Evolutionary conservation across 1,139 yeast genomes (phyloP), one percentile per base, ranked within the genome.

Genomic region (Suzukiozyma palmioleophila): DNA sequence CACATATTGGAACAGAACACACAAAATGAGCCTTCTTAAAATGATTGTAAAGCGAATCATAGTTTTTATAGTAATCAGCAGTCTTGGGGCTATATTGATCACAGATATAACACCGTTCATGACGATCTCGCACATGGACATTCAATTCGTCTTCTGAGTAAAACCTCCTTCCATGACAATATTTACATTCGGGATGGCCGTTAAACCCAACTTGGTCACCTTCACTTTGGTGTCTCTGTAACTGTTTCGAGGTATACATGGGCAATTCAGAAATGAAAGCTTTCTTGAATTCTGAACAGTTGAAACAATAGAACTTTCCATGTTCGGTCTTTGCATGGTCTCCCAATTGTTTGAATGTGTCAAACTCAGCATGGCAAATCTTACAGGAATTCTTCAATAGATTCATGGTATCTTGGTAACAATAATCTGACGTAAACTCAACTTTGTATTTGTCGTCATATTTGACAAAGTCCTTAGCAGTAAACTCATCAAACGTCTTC

Each of bases 181-280:
- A 87, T 48, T 78, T 79, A 69, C 99, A 92, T 48, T 75, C 73
- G 0, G 97, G 97, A 56, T 92, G 99, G 0, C 97, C 97, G 9
- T 64, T 69, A 57, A 90, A 90, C 2, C 97, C 97, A 14, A 65
- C 60, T 35, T 71, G 74, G 43, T 75, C 80, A 34, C 96, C 97
- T 32, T 68, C 72, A 5, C 72, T 60, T 55, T 83, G 84, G 62
- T 92, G 99, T 39, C 66, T 72, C 44, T 77, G 79, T 36, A 92
- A 69, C 47, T 79, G 83, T 43, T 78, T 78, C 33, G 70, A 71
- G 1, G 81, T 73, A 56, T 76, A 87, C 15, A 85, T 60, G 31
- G 73, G 70, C 40, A 88, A 69, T 57, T 92, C 97, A 11, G 66
- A 59, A 3, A 88, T 76, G 57, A 92, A 92, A 3, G 85, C 86